Percentiles rank a stretch among this genome's conserved stretches.
Evolutionary conservation across 2,329 filamentous ascomycete species (phyloP).

Genomic region (Cladorrhinum sp.): DNA sequence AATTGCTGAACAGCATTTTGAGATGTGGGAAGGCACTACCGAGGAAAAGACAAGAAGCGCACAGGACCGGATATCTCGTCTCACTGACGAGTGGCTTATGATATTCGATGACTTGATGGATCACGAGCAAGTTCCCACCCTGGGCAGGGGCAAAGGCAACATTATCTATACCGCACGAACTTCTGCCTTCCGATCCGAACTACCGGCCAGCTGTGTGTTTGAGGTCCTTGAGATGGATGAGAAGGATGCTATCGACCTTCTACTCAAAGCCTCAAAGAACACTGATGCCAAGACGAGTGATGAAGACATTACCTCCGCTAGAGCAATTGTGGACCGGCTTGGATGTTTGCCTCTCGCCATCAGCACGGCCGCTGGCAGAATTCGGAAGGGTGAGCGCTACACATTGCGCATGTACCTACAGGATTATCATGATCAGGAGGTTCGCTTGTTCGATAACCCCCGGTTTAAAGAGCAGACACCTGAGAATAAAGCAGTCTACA

Average conservation of each 20-base stretch:
- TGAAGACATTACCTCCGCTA: conserved; percentile 3
- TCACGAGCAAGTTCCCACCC: conserved; percentile 19
- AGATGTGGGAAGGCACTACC: not conserved
- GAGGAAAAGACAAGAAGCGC: conserved; percentile 10
- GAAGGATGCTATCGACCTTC: conserved; percentile 20
- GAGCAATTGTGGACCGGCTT: conserved; percentile 22
- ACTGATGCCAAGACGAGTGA: not conserved
- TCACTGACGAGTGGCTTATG: conserved; percentile 30
- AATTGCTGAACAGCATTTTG: conserved; percentile 13
- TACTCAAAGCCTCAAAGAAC: conserved; percentile 19
- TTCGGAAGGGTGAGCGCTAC: conserved; percentile 9
- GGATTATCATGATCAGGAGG: conserved; percentile 12
- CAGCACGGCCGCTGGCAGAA: conserved; percentile 28
- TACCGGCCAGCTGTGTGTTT: conserved; percentile 9
- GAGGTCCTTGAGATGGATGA: conserved; percentile 18
- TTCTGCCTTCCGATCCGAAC: not conserved
- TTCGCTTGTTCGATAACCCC: conserved; percentile 17
- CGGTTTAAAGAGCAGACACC: conserved; percentile 14
- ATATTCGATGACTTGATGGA: conserved; percentile 32
- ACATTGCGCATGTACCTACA: conserved; percentile 21
- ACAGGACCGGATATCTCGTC: conserved; percentile 20
- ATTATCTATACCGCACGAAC: conserved; percentile 32
- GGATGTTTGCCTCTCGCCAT: conserved; percentile 32
- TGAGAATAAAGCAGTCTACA: conserved; percentile 25
- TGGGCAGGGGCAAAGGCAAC: conserved; percentile 24